Conservation (phyloP, 2,329 filamentous ascomycete genomes). For the Penicillium sp. region DNA sequence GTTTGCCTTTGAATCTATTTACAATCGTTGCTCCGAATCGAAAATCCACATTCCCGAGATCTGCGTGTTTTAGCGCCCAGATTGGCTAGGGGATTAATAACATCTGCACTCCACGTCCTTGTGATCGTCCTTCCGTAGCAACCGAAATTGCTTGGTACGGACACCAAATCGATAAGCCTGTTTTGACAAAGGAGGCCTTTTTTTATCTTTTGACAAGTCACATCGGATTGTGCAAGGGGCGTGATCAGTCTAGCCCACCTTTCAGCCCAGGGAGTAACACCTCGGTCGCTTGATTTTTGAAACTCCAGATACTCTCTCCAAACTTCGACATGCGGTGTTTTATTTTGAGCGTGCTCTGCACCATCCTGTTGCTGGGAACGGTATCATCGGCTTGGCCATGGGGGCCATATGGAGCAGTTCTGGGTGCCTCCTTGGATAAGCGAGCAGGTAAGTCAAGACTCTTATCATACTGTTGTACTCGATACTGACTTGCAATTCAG, state of each 20-base stretch:
- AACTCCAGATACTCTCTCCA: constrained; percentile 1
- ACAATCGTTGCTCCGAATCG: constrained; percentile 2
- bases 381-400: constrained; percentile 35
- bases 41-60: constrained; percentile 17
- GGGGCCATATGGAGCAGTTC: constrained; percentile 16
- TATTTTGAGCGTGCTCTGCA: constrained; percentile 35
- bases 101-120: constrained; percentile 13
- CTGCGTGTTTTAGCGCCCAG: constrained; percentile 19
- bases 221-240: constrained; percentile 1
- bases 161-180: neutral
- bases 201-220: neutral
- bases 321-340: constrained; percentile 36
- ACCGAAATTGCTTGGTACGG: constrained; percentile 1
- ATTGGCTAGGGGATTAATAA: constrained; percentile 9
- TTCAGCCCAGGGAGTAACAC: neutral
- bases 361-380: constrained; percentile 34
- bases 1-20: neutral
- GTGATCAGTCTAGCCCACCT: neutral
- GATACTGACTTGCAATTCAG: constrained; percentile 11
- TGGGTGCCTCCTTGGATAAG: constrained; percentile 24
- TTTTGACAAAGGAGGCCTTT: neutral
- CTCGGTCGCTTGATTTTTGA: constrained; percentile 5
- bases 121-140: constrained; percentile 7
- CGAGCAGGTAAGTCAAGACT: constrained; percentile 26
- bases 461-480: neutral